Evolutionary conservation across 306 rosid genomes (phyloP), one percentile per base, ranked within the genome.

Genomic region (Fragaria vesca): DNA sequence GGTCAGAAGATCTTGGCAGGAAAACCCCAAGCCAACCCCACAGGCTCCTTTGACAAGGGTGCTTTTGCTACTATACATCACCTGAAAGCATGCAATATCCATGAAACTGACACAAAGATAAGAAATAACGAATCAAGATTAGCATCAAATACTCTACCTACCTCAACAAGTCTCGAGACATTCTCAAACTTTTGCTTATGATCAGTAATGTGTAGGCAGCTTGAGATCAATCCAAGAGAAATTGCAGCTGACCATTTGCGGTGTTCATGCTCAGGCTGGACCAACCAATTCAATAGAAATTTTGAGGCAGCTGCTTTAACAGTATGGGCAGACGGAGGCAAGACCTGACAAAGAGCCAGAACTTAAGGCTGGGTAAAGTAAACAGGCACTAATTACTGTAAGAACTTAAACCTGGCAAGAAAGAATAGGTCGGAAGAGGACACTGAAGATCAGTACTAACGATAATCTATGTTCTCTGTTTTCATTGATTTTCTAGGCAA

Each of bases 21-120:
- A 82, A 83, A 87, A 95, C 72, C 97, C 97, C 90, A 95, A 88
- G 76, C 93, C 98, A 85, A 95, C 86, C 50, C 96, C 98, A 87
- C 96, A 95, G 20, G 98, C 93, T 82, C 98, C 98, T 83, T 91
- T 89, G 69, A 95, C 97, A 76, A 95, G 91, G 84, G 84, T 85
- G 73, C 97, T 95, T 89, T 77, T 92, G 85, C 90, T 85, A 81
- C 77, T 85, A 78, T 77, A 77, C 80, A 91, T 84, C 82, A 91
- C 93, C 98, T 95, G 86, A 79, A 85, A 82, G 68, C 57, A 82
- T 70, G 78, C 65, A 60, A 43, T 58, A 79, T 76, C 63, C 60
- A 73, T 78, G 40, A 80, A 52, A 79, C 54, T 55, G 57, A 16
- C 26, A 52, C 45, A 26, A 28, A 10, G 28, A n/a, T 20, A 24